A percentile compares a stretch with the other conserved stretches of the same genome.
Conservation (phyloP, 345 rosid genomes). For the Angophora floribunda region DNA sequence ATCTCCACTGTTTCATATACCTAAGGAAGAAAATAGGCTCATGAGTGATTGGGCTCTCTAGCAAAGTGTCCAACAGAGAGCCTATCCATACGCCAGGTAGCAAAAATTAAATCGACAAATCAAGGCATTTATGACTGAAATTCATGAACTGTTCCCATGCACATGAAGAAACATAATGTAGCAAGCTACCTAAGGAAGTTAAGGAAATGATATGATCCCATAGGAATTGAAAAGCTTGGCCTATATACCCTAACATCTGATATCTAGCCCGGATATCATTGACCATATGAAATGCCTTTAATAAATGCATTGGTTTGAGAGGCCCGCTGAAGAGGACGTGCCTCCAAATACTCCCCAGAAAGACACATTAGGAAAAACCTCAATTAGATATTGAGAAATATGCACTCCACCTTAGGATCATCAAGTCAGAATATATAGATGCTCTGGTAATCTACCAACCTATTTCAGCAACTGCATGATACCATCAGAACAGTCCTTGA, state of each 20-base stretch:
- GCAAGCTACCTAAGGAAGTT: background rate
- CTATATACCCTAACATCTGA: background rate
- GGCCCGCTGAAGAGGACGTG: background rate
- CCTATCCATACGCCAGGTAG: background rate
- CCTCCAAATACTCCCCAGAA: background rate
- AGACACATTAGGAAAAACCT: background rate
- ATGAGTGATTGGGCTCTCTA: background rate
- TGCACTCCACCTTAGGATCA: background rate
- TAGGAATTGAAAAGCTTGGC: background rate
- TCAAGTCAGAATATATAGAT: background rate
- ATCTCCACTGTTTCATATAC: slow-evolving; percentile 86
- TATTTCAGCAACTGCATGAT: background rate
- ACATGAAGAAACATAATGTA: background rate
- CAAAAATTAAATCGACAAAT: background rate
- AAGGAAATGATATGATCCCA: background rate
- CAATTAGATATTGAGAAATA: background rate
- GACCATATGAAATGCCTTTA: background rate
- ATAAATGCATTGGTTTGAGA: background rate
- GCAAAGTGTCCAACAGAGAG: background rate
- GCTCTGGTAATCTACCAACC: background rate
- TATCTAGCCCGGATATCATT: background rate
- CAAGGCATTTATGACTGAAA: background rate
- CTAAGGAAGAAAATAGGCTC: slow-evolving; percentile 12
- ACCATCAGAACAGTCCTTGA: background rate
- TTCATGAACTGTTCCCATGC: background rate